Conservation (phyloP, 2,329 filamentous ascomycete species). For the Alternaria angustiovoidea region DNA sequence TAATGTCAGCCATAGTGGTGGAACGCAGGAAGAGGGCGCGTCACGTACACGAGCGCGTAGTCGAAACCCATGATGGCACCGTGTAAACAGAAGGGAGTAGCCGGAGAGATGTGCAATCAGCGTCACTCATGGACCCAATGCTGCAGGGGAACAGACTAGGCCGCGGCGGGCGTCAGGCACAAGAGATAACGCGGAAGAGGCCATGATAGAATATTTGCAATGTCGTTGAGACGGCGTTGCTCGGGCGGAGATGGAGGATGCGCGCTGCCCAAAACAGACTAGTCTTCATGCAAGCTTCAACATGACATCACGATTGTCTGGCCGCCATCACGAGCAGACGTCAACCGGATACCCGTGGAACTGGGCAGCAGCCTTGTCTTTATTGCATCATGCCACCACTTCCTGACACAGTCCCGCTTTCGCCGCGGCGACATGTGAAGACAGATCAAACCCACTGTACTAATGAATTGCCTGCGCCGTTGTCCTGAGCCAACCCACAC, state of each 20-base stretch:
- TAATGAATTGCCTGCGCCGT: constrained; percentile 7
- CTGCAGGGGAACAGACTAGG: constrained; percentile 28
- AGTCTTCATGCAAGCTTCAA: constrained; percentile 27
- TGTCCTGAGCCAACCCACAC: neutral
- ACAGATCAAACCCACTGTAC: neutral
- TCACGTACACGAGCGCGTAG: constrained; percentile 68
- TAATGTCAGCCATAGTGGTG: constrained; percentile 20
- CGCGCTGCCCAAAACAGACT: constrained; percentile 20
- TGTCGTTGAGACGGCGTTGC: constrained; percentile 6
- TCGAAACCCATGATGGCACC: constrained; percentile 63
- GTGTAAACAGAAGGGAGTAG: constrained; percentile 10
- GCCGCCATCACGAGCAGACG: constrained; percentile 13
- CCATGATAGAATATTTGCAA: constrained; percentile 15
- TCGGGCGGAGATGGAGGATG: constrained; percentile 10
- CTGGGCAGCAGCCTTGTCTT: constrained; percentile 3
- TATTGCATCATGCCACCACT: constrained; percentile 23
- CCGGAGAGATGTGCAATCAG: constrained; percentile 25
- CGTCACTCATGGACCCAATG: constrained; percentile 21
- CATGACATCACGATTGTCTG: constrained; percentile 40
- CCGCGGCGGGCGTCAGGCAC: constrained; percentile 27
- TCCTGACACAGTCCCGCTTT: neutral
- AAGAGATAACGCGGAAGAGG: constrained; percentile 4
- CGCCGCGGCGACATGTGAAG: constrained; percentile 15
- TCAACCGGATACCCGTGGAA: constrained; percentile 3
- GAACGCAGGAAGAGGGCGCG: constrained; percentile 7